Evolutionary conservation across 2,329 filamentous ascomycete genomes (phyloP).

Genomic region (Cercospora sp.): DNA sequence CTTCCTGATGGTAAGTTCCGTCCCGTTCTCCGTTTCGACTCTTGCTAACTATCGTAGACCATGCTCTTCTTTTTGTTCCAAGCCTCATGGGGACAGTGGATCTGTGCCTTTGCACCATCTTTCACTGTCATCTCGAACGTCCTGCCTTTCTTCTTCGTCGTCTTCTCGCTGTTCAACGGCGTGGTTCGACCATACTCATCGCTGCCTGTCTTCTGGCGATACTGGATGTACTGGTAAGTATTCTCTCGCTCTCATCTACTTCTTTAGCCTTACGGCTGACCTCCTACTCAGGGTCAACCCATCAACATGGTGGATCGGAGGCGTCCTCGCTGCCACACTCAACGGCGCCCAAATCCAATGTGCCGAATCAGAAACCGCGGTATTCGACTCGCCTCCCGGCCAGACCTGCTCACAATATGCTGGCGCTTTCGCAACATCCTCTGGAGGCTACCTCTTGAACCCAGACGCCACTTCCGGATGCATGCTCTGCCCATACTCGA

Average conservation of each 20-base stretch:
- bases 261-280: neutral
- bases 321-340: slow-evolving; percentile 66
- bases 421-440: slow-evolving; percentile 56
- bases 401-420: slow-evolving; percentile 68
- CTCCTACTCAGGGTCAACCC: slow-evolving; percentile 54
- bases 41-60: slow-evolving; percentile 38
- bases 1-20: slow-evolving; percentile 62
- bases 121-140: slow-evolving; percentile 78
- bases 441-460: slow-evolving; percentile 65
- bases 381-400: slow-evolving; percentile 65
- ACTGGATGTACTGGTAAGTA: slow-evolving; percentile 64
- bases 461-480: slow-evolving; percentile 60
- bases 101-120: slow-evolving; percentile 75
- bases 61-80: slow-evolving; percentile 77
- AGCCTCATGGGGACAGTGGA: slow-evolving; percentile 78
- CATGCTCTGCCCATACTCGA: slow-evolving; percentile 68
- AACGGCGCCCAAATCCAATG: slow-evolving; percentile 50
- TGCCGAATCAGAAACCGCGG: slow-evolving; percentile 58
- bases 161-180: slow-evolving; percentile 75
- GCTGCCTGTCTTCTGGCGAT: slow-evolving; percentile 70
- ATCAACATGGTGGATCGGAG: slow-evolving; percentile 70
- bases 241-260: too few species aligned
- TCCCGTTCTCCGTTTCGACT: neutral
- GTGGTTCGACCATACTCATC: slow-evolving; percentile 67
- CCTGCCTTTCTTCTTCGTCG: slow-evolving; percentile 78